Evolutionary conservation across 73 alveolate genomes (phyloP).

Genomic region (Paramecium caudatum): DNA sequence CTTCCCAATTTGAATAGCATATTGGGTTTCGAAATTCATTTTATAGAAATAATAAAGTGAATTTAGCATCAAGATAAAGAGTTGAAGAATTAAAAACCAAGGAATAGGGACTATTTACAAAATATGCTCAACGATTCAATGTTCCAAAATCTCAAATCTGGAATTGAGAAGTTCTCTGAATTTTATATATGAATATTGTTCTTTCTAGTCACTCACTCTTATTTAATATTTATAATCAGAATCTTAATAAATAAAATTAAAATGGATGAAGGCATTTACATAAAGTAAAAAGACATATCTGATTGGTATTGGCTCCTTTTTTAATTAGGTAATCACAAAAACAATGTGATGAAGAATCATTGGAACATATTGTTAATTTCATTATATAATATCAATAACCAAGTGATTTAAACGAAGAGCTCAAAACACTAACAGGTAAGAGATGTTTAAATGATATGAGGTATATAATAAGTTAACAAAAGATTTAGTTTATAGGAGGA

Average conservation of each 20-base stretch:
- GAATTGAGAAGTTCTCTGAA: conserved; percentile 14
- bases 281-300: background rate
- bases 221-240: background rate
- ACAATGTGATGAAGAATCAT: background rate
- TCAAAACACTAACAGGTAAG: background rate
- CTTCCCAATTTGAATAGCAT: conserved; percentile 35
- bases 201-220: no score
- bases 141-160: conserved; percentile 19
- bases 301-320: background rate
- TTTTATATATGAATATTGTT: no score
- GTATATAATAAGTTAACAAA: background rate
- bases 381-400: background rate
- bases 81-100: conserved; percentile 21
- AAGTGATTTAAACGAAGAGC: background rate
- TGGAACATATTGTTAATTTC: background rate
- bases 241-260: conserved; percentile 20
- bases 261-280: background rate
- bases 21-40: conserved; percentile 60
- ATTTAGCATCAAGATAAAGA: conserved; percentile 47
- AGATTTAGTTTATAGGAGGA: conserved; percentile 49
- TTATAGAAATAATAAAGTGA: conserved; percentile 59
- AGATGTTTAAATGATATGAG: background rate
- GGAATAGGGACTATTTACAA: conserved; percentile 34
- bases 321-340: background rate
- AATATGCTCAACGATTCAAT: conserved; percentile 60